Conservation (phyloP, 2,329 filamentous ascomycete genomes). For the Rhytidhysteron rufulum region DNA sequence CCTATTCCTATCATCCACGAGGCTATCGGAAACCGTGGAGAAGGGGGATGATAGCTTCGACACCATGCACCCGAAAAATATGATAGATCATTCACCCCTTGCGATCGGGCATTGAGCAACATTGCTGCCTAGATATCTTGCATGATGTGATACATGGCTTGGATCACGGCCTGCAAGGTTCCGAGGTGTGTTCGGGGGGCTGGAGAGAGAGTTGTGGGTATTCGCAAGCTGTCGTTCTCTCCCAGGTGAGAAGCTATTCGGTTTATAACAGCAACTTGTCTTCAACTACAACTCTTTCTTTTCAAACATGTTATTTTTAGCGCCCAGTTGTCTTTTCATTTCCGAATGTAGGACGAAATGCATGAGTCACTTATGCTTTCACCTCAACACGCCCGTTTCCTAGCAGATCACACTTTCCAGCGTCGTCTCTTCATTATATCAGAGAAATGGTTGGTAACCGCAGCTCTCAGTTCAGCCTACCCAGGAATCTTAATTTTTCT, state of each 20-base stretch:
- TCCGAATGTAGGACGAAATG: not conserved
- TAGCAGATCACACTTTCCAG: too few species aligned
- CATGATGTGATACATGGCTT: not conserved
- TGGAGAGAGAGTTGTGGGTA: not conserved
- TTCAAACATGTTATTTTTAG: not conserved
- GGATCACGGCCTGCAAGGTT: not conserved
- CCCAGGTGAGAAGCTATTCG: not conserved
- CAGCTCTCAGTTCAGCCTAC: too few species aligned
- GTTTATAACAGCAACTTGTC: not conserved
- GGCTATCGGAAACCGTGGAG: not conserved
- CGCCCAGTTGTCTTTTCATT: not conserved
- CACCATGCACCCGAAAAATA: too few species aligned
- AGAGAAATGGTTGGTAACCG: too few species aligned
- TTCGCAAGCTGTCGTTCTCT: not conserved
- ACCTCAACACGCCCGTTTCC: not conserved
- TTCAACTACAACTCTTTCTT: not conserved
- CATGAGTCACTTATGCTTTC: not conserved
- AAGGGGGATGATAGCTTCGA: not conserved
- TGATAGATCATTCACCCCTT: not conserved
- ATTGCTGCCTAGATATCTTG: not conserved
- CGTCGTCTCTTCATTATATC: too few species aligned
- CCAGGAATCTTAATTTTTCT: too few species aligned
- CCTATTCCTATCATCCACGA: not conserved
- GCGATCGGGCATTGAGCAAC: not conserved
- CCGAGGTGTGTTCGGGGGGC: not conserved